phyloP scores from a whole-genome alignment of 2,329 filamentous ascomycete species.

The Xylariaceae sp. region DNA sequence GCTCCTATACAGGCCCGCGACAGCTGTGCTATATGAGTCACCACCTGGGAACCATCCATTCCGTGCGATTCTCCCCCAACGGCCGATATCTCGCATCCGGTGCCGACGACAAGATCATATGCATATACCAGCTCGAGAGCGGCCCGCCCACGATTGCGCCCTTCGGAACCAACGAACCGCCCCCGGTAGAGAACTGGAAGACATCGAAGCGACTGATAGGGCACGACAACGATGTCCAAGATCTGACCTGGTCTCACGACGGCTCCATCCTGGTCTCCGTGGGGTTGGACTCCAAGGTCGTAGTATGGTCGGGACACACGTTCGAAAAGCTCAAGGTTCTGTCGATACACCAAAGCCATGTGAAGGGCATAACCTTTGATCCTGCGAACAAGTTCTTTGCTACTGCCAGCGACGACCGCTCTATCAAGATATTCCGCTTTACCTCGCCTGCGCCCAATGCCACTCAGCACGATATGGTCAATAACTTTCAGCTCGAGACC shows the following conservation, averaged over 20 bases:
- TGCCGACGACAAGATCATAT: slow-evolving; percentile 98
- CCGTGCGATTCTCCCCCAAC: slow-evolving; percentile 92
- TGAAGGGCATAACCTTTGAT: slow-evolving; percentile 98
- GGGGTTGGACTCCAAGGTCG: slow-evolving; percentile 93
- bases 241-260: slow-evolving; percentile 93
- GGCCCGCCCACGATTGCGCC: slow-evolving; percentile 68
- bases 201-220: slow-evolving; percentile 88
- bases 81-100: slow-evolving; percentile 93
- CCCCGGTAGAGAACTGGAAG: slow-evolving; percentile 96
- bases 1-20: slow-evolving; percentile 67
- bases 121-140: slow-evolving; percentile 86
- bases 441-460: slow-evolving; percentile 86
- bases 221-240: slow-evolving; percentile 97
- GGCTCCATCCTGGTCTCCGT: slow-evolving; percentile 94
- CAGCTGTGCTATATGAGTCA: slow-evolving; percentile 98
- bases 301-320: slow-evolving; percentile 95
- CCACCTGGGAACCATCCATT: slow-evolving; percentile 94
- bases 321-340: slow-evolving; percentile 97
- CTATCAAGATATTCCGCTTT: slow-evolving; percentile 94
- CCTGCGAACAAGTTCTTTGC: slow-evolving; percentile 99
- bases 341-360: slow-evolving; percentile 88
- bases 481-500: slow-evolving; percentile 93
- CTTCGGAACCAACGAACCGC: slow-evolving; percentile 76
- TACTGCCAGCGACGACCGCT: slow-evolving; percentile 92
- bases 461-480: slow-evolving; percentile 88